A percentile compares a stretch with the other conserved stretches of the same genome.
Evolutionary conservation across 306 rosid species (phyloP).

Genomic region (Canavalia ensiformis): DNA sequence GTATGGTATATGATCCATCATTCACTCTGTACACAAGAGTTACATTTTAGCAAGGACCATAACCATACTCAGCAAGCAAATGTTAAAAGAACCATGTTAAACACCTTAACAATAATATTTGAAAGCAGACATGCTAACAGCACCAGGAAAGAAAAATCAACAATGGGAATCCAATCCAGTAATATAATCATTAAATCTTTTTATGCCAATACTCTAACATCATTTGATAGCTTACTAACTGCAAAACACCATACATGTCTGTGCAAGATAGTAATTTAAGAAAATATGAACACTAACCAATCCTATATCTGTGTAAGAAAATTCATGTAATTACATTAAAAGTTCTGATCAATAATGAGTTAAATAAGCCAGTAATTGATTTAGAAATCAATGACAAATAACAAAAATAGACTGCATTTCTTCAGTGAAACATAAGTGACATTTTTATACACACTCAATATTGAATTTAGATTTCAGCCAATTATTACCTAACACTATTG

Average conservation of each 20-base stretch:
- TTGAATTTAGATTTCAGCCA: neutral
- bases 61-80: neutral
- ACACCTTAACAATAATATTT: neutral
- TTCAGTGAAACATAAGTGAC: constrained; percentile 2
- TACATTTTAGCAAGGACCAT: constrained; percentile 16
- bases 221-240: neutral
- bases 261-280: neutral
- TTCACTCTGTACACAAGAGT: neutral
- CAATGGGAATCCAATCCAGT: constrained; percentile 1
- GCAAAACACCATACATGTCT: neutral
- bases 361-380: neutral
- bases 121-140: constrained; percentile 3
- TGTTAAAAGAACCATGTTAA: neutral
- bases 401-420: neutral
- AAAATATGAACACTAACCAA: neutral
- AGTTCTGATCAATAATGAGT: neutral
- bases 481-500: constrained; percentile 12
- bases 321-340: neutral
- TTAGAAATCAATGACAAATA: constrained; percentile 11
- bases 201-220: constrained; percentile 1
- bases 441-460: constrained; percentile 4
- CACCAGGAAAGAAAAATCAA: neutral
- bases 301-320: neutral
- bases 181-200: constrained; percentile 7
- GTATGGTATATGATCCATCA: neutral